Evolutionary conservation across 371 early-diverging fungal species (phyloP), one percentile per base, ranked within the genome.

Genomic region (Quaeritorhiza haematococci): DNA sequence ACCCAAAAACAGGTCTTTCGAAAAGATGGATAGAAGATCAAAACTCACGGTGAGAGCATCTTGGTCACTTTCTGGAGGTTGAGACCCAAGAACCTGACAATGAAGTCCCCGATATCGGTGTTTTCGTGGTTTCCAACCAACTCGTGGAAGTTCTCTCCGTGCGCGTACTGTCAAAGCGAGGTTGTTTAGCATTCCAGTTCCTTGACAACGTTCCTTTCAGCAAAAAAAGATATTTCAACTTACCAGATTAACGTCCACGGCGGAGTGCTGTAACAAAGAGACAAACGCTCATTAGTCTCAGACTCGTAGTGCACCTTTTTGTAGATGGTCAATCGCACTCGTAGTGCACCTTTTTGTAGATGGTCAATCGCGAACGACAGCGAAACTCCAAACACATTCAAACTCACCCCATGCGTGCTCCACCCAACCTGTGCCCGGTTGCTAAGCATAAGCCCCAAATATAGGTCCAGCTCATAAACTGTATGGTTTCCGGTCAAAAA

Each of bases 241-340:
- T 49, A 59, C 63, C n/a, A 94, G 66, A 55, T 93, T 96, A 0
- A 96, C 97, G 74, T 95, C 96, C 5, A 93, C 90, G 3, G 88
- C 94, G 21, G 94, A 88, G 56, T 96, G 96, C 0, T 59, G 38
- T 45, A 21, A n/a, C n/a, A n/a, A n/a, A n/a, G n/a, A n/a, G n/a
- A n/a, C n/a, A n/a, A n/a, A n/a, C n/a, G n/a, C n/a, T n/a, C n/a
- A n/a, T n/a, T n/a, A n/a, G n/a, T n/a, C n/a, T n/a, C n/a, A n/a
- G n/a, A n/a, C n/a, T n/a, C n/a, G n/a, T n/a, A n/a, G n/a, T n/a
- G n/a, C n/a, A n/a, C n/a, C n/a, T n/a, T n/a, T n/a, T n/a, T n/a
- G n/a, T n/a, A n/a, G n/a, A n/a, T n/a, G n/a, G n/a, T n/a, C n/a
- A n/a, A n/a, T n/a, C n/a, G n/a, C n/a, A n/a, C n/a, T n/a, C n/a